Conservation (phyloP, 192 early-diverging fungal genomes). For the Dispira simplex region DNA sequence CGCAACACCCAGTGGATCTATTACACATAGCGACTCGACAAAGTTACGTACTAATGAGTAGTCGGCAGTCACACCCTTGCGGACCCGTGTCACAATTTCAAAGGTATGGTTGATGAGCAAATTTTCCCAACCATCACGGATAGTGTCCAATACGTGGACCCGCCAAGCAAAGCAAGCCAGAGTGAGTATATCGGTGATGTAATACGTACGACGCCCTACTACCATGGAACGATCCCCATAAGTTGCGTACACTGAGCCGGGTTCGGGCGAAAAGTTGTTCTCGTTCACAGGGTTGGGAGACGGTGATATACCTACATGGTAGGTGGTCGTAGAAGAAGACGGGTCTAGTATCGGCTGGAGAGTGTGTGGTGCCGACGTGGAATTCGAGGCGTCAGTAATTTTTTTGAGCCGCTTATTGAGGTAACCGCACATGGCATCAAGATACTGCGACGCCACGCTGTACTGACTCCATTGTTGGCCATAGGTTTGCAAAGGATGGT, state of each 20-base stretch:
- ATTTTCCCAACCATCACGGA: not conserved
- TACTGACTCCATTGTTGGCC: not conserved
- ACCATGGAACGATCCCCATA: not conserved
- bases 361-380: not conserved
- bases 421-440: constrained; percentile 1
- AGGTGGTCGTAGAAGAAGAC: not conserved
- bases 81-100: not conserved
- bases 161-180: not conserved
- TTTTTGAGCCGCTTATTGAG: constrained; percentile 7
- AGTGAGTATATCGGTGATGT: not conserved
- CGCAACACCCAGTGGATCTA: not conserved
- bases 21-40: not conserved
- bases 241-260: not conserved
- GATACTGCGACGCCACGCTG: not conserved
- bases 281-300: not conserved
- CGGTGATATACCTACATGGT: not conserved
- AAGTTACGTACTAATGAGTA: not conserved
- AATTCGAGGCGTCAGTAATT: not conserved
- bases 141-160: not conserved
- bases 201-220: not conserved
- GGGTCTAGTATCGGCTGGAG: not conserved
- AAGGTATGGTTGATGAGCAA: not conserved
- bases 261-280: not conserved
- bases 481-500: not conserved
- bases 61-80: not conserved